A percentile compares a stretch with the other conserved stretches of the same genome.
Evolutionary conservation across 805 yeast genomes (phyloP).

Genomic region (Tetrapisispora phaffii): DNA sequence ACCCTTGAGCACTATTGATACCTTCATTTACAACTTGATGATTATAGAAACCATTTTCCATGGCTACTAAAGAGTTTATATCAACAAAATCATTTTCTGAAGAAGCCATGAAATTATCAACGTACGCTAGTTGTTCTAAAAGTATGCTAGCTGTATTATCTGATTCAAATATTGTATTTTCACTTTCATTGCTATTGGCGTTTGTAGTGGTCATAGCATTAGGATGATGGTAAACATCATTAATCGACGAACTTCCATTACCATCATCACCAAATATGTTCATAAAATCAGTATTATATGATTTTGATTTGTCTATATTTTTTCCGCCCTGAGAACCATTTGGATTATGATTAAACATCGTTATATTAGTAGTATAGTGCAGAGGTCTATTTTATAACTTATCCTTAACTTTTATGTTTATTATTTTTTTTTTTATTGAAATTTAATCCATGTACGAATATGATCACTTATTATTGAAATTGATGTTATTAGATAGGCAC

Average conservation of each 20-base stretch:
- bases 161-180: neutral
- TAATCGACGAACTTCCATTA: neutral
- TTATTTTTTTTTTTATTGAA: too few relatives aligned
- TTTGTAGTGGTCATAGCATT: neutral
- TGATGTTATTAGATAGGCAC: too few relatives aligned
- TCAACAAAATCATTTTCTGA: slow-evolving; percentile 34
- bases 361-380: too few relatives aligned
- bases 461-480: neutral
- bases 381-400: too few relatives aligned
- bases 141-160: slow-evolving; percentile 33
- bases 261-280: slow-evolving; percentile 17
- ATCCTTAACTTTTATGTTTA: too few relatives aligned
- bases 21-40: neutral
- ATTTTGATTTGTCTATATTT: neutral
- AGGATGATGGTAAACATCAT: neutral
- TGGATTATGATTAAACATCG: neutral
- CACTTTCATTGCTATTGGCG: neutral
- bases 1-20: neutral
- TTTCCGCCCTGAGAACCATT: neutral
- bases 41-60: slow-evolving; percentile 3
- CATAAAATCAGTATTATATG: slow-evolving; percentile 12
- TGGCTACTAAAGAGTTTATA: slow-evolving; percentile 18
- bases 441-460: neutral
- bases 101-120: slow-evolving; percentile 63
- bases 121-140: slow-evolving; percentile 69